Conservation (phyloP, 2,329 filamentous ascomycete genomes). For the Colletotrichum lentis region DNA sequence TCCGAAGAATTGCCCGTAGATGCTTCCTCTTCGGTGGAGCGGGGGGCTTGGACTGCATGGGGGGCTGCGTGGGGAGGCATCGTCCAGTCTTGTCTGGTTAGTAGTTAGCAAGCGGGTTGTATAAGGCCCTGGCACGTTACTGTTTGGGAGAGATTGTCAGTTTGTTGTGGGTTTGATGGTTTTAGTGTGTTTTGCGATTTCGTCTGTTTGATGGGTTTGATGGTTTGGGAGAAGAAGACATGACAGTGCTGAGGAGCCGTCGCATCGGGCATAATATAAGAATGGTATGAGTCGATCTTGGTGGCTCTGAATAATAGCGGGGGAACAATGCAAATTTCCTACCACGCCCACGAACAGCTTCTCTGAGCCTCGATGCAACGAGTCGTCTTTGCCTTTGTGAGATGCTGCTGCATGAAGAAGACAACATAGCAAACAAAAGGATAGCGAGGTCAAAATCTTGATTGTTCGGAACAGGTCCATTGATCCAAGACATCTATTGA, state of each 20-base stretch:
- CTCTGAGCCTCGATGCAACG: not conserved
- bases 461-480: not conserved
- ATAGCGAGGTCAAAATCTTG: not conserved
- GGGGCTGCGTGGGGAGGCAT: conserved; percentile 5
- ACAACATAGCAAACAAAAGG: not conserved
- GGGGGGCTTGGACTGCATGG: not conserved
- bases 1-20: not conserved
- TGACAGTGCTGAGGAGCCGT: too few species aligned
- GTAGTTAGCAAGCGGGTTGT: not conserved
- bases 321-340: not conserved
- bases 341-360: not conserved
- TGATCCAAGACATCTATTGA: too few species aligned
- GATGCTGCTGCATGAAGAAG: too few species aligned
- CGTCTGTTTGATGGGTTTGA: not conserved
- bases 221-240: not conserved
- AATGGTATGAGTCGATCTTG: too few species aligned
- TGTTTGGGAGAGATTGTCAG: not conserved
- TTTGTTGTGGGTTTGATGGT: not conserved
- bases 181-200: not conserved
- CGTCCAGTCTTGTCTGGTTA: not conserved
- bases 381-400: not conserved
- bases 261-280: not conserved
- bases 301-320: not conserved
- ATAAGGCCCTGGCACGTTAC: not conserved
- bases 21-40: not conserved